Base-by-base conservation (phyloP, 1,284 basidiomycete species). In the Moniliophthora roreri region DNA sequence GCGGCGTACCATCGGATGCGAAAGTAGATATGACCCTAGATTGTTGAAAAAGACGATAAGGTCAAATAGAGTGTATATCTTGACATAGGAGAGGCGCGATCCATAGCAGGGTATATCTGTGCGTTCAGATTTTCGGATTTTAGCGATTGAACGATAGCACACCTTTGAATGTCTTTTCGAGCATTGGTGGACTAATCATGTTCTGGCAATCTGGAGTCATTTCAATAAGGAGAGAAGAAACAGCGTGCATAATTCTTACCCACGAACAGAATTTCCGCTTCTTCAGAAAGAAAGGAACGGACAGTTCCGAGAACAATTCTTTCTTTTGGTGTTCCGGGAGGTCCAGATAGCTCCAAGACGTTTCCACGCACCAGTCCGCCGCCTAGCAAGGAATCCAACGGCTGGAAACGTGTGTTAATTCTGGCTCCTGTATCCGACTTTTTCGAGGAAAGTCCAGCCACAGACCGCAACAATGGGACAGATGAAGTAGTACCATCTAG, bases 281-380 rank as follows among this genome's bases (percentile, higher is more conserved):
- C 70, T 9, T 67, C 63, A 53, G 76, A 66, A 3, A 79, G 66
- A 54, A 83, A 81, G 4, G 67, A 73, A 36, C 67, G 63, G 15
- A 78, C 73, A 47, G 87, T 73, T 50, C 76, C 72, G 9, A 78
- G 64, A 2, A 79, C 77, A 2, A 87, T 60, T 2, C 61, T 60
- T 55, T 85, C 85, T 60, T 87, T 89, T 10, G 78, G 76, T 45
- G 79, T 78, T 39, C 88, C 88, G 1, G 88, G 88, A 35, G 87
- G 84, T 0, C 88, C 87, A 42, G 85, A 87, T 61, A 90, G 69
- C 68, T 90, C 87, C 34, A 90, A 70, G 55, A 89, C 74, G 56
- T 78, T 74, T 9, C 86, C 84, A 55, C 72, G 73, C 48, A 70
- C 68, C 46, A 90, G 65, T 11, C 87, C 87, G 37, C 85, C 85